Percentiles rank a stretch among this genome's conserved stretches.
phyloP scores from a whole-genome alignment of 306 rosid species.

The Styphnolobium japonicum region DNA sequence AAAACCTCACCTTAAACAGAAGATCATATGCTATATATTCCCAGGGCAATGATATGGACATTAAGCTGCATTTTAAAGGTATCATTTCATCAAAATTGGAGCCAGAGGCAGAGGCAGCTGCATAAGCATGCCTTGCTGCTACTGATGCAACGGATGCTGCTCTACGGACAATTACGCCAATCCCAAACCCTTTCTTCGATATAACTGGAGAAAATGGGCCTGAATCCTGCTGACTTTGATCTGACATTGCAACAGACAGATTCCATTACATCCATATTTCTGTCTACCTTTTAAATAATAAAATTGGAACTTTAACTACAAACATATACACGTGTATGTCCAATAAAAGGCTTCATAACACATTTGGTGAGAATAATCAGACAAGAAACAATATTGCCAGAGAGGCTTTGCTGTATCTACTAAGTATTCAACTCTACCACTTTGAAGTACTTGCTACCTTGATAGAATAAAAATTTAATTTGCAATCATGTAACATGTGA shows the following conservation, averaged over 20 bases:
- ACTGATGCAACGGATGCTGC: constrained; percentile 91
- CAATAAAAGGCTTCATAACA: constrained; percentile 18
- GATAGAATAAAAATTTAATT: constrained; percentile 7
- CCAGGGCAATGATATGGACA: constrained; percentile 98
- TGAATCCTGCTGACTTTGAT: constrained; percentile 80
- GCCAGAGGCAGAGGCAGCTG: constrained; percentile 72
- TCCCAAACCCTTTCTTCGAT: constrained; percentile 75
- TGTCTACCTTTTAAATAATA: constrained; percentile 24
- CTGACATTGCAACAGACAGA: constrained; percentile 47
- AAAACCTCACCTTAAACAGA: constrained; percentile 79
- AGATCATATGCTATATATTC: constrained; percentile 90
- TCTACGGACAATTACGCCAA: constrained; percentile 78
- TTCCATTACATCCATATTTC: constrained; percentile 34
- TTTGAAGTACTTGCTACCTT: background rate
- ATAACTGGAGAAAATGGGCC: constrained; percentile 82
- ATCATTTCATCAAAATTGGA: constrained; percentile 67
- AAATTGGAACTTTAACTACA: constrained; percentile 16
- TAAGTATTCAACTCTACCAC: background rate
- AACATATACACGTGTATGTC: background rate
- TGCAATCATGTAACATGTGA: background rate
- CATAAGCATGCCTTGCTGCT: constrained; percentile 88
- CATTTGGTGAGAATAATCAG: constrained; percentile 9
- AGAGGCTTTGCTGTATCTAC: constrained; percentile 9
- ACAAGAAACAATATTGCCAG: background rate
- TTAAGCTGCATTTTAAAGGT: constrained; percentile 93